These are phyloP conservation scores for Yamadazyma kitorensis DNA, from an alignment of 805 yeast species.

Conservation along the genomic window DNA sequence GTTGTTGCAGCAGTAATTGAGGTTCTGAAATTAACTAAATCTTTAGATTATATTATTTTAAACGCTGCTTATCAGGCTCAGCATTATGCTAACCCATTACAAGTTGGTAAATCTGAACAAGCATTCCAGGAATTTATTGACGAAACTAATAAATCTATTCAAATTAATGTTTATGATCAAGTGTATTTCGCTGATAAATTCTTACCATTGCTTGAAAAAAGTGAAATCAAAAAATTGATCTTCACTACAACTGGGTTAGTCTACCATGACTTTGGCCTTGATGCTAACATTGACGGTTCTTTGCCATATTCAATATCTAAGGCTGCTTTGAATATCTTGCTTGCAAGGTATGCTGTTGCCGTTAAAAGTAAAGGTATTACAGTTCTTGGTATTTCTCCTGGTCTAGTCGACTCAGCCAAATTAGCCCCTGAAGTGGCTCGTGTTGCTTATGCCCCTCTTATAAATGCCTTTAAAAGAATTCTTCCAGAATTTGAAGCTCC, in stretches of 20 bases:
- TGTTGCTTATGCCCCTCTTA: neutral
- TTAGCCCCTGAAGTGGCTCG: neutral
- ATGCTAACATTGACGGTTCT: neutral
- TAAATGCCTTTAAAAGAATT: neutral
- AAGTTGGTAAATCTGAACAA: neutral
- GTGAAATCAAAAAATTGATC: conserved; percentile 2
- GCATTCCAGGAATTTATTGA: conserved; percentile 1
- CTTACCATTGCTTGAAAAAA: conserved; percentile 5
- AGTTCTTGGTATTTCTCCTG: conserved; percentile 6
- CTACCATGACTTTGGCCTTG: neutral
- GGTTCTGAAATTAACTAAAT: neutral
- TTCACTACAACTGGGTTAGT: conserved; percentile 1
- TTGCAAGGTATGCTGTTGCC: conserved; percentile 2
- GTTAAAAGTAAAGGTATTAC: conserved; percentile 4
- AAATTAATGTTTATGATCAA: conserved; percentile 4
- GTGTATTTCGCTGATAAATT: conserved; percentile 4
- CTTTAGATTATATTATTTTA: conserved; percentile 4
- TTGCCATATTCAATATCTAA: conserved; percentile 7
- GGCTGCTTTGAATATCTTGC: conserved; percentile 4
- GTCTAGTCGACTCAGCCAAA: conserved; percentile 3
- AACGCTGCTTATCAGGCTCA: conserved; percentile 4
- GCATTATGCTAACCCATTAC: neutral
- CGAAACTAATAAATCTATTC: neutral
- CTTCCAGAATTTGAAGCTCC: conserved; percentile 2
- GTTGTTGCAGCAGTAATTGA: neutral